These are phyloP conservation scores for Periglandula ipomoeae DNA, from an alignment of 2,329 filamentous ascomycete genomes.

Conservation along the genomic window DNA sequence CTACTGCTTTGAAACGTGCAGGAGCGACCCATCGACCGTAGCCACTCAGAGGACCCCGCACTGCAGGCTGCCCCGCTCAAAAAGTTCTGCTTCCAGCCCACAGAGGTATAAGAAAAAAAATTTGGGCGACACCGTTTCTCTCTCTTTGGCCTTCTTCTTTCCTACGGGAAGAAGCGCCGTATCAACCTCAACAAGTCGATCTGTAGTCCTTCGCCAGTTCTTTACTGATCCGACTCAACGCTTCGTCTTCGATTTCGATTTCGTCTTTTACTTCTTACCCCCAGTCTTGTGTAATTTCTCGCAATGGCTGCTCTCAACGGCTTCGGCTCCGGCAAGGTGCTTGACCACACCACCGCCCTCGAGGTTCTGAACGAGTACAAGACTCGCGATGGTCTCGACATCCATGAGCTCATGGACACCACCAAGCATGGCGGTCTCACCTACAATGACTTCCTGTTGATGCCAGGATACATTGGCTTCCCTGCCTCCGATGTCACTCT, in stretches of 20 bases:
- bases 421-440: slow-evolving; percentile 88
- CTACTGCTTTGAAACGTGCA: background rate
- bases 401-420: slow-evolving; percentile 81
- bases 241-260: slow-evolving; percentile 38
- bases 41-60: background rate
- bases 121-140: slow-evolving; percentile 23
- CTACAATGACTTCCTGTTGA: slow-evolving; percentile 96
- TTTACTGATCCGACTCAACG: slow-evolving; percentile 17
- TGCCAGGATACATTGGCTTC: slow-evolving; percentile 98
- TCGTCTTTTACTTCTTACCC: slow-evolving; percentile 15
- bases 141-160: slow-evolving; percentile 35
- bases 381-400: slow-evolving; percentile 74
- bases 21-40: background rate
- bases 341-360: slow-evolving; percentile 67
- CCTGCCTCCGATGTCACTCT: slow-evolving; percentile 80
- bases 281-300: slow-evolving; percentile 16
- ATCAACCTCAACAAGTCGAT: slow-evolving; percentile 29
- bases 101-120: slow-evolving; percentile 30
- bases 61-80: background rate
- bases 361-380: slow-evolving; percentile 76
- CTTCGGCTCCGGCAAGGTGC: slow-evolving; percentile 44
- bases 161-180: slow-evolving; percentile 44
- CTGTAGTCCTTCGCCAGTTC: slow-evolving; percentile 16
- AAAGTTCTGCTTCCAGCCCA: background rate
- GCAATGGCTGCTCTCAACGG: slow-evolving; percentile 56